Conservation (phyloP, 75 land plant genomes). For the Selaginella tamariscina region DNA sequence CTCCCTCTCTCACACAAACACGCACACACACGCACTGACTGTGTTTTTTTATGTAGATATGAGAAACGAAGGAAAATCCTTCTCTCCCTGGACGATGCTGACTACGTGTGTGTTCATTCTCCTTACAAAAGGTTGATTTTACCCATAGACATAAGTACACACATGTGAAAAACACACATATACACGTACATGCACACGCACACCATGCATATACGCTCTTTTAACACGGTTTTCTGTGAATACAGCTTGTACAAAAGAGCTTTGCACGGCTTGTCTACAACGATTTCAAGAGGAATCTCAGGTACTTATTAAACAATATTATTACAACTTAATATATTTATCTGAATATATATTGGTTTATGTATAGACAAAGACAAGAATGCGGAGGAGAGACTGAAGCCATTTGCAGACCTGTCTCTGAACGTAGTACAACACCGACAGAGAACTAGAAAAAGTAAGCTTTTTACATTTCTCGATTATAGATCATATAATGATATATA, state of each 20-base stretch:
- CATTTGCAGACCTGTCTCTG: constrained; percentile 47
- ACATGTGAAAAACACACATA: no score
- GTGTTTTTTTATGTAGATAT: no score
- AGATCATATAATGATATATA: neutral
- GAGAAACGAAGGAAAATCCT: constrained; percentile 68
- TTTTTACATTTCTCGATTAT: no score
- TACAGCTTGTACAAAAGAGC: constrained; percentile 97
- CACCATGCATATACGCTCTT: neutral
- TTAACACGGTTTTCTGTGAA: neutral
- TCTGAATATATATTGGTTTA: no score
- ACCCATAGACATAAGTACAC: no score
- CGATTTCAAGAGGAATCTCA: constrained; percentile 57
- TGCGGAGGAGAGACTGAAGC: constrained; percentile 49
- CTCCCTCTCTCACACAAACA: no score
- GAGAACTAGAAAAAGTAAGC: constrained; percentile 89
- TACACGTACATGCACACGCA: no score
- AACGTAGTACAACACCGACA: constrained; percentile 77
- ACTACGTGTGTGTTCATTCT: constrained; percentile 78
- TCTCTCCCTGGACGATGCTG: constrained; percentile 64
- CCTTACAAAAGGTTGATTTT: constrained; percentile 98
- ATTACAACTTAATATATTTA: no score
- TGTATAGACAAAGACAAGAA: no score
- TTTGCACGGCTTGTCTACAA: constrained; percentile 79
- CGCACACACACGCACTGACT: no score
- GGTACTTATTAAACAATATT: no score